A percentile compares a stretch with the other conserved stretches of the same genome.
Evolutionary conservation across 1,139 yeast species (phyloP).

Genomic region (Sugiyamaella pinicola): DNA sequence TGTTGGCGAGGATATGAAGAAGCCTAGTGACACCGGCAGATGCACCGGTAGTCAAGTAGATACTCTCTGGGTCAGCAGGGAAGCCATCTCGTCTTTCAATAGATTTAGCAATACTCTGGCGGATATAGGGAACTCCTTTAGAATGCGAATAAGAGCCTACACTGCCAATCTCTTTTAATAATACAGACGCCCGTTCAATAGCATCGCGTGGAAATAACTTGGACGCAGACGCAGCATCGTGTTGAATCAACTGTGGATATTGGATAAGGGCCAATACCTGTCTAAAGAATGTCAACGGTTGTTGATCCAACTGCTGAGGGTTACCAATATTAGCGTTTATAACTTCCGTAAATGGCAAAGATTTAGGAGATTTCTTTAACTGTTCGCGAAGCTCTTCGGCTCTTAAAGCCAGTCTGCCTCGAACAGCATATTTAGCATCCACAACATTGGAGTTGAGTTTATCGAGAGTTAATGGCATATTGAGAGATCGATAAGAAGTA

Average conservation of each 20-base stretch:
- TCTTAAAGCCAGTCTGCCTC: conserved; percentile 89
- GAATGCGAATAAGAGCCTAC: conserved; percentile 95
- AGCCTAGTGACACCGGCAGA: conserved; percentile 84
- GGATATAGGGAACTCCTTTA: conserved; percentile 74
- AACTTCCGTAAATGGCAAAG: conserved; percentile 74
- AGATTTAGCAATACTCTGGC: conserved; percentile 79
- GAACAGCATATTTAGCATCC: conserved; percentile 90
- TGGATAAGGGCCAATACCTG: conserved; percentile 85
- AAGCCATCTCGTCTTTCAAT: conserved; percentile 71
- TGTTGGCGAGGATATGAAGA: conserved; percentile 67
- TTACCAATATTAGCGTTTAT: conserved; percentile 94
- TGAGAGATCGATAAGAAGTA: conserved; percentile 5
- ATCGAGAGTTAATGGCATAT: conserved; percentile 38
- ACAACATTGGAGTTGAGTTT: conserved; percentile 76
- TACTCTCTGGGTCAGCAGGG: conserved; percentile 65
- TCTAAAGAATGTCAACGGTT: conserved; percentile 92
- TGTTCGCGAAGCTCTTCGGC: conserved; percentile 79
- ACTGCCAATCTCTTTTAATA: conserved; percentile 69
- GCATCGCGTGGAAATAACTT: conserved; percentile 69
- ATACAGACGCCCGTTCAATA: conserved; percentile 61
- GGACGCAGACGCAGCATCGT: conserved; percentile 30
- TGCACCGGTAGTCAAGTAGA: conserved; percentile 90
- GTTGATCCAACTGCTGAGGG: conserved; percentile 94
- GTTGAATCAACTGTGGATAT: conserved; percentile 68
- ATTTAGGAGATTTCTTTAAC: conserved; percentile 54